A percentile compares a stretch with the other conserved stretches of the same genome.
Evolutionary conservation across 768 basidiomycete species (phyloP).

Genomic region (Mycena metata): DNA sequence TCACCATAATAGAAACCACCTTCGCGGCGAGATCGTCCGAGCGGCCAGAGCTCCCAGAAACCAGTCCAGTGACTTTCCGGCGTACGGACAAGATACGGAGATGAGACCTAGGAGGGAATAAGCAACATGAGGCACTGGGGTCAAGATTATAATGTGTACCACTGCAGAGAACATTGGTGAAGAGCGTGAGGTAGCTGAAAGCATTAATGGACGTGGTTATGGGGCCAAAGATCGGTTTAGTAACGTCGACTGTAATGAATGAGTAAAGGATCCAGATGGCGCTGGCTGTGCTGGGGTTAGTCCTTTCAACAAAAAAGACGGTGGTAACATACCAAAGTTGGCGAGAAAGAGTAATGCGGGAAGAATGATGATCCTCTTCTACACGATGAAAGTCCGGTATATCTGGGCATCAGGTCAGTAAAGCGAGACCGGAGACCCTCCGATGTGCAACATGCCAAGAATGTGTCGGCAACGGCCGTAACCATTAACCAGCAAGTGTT

Average conservation of each 20-base stretch:
- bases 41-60: not conserved
- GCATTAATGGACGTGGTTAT: not conserved
- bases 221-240: not conserved
- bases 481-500: conserved; percentile 8
- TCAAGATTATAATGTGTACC: not conserved
- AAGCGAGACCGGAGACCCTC: too few relatives aligned
- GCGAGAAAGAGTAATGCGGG: conserved; percentile 2
- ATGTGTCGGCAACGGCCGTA: not conserved
- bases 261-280: conserved; percentile 4
- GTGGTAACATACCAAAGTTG: not conserved
- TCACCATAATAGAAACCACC: not conserved
- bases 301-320: too few relatives aligned
- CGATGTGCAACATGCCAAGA: not conserved
- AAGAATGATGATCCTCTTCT: not conserved
- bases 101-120: conserved; percentile 2
- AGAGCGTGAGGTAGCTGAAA: conserved; percentile 5
- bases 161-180: conserved; percentile 2
- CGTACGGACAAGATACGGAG: conserved; percentile 1
- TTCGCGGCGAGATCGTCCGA: not conserved
- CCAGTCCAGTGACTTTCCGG: not conserved
- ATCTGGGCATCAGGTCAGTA: not conserved
- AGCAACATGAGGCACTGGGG: not conserved
- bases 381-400: conserved; percentile 1
- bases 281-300: not conserved
- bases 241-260: not conserved